Evolutionary conservation across 1,139 yeast species (phyloP).

Genomic region (Blastobotrys raffinosifermentans): DNA sequence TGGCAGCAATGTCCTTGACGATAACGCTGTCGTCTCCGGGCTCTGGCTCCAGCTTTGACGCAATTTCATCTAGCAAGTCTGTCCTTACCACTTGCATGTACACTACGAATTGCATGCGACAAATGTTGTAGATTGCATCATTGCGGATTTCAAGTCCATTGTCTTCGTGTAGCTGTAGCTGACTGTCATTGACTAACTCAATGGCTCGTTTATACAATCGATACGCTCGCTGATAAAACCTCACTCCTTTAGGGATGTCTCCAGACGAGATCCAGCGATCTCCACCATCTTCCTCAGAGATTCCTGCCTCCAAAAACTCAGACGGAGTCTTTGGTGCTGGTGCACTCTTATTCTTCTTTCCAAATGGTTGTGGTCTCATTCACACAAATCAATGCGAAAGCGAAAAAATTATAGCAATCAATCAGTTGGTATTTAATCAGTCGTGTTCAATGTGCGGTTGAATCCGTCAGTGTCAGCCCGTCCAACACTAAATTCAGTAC

Average conservation of each 20-base stretch:
- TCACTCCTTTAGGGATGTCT: constrained; percentile 27
- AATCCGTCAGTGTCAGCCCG: too few relatives aligned
- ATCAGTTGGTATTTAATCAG: too few relatives aligned
- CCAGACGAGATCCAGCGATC: constrained; percentile 30
- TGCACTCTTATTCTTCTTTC: constrained; percentile 9
- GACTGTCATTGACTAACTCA: constrained; percentile 9
- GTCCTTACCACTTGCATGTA: constrained; percentile 22
- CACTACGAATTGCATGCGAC: constrained; percentile 26
- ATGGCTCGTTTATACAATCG: constrained; percentile 18
- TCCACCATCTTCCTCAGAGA: constrained; percentile 27
- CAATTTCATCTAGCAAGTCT: constrained; percentile 16
- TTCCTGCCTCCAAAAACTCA: constrained; percentile 25
- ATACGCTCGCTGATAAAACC: constrained; percentile 27
- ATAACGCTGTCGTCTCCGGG: constrained; percentile 12
- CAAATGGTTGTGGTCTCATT: too few relatives aligned
- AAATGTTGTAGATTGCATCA: constrained; percentile 27
- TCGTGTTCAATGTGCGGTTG: too few relatives aligned
- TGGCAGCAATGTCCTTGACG: constrained; percentile 10
- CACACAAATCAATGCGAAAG: too few relatives aligned
- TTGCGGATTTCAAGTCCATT: constrained; percentile 9
- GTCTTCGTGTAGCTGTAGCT: background rate
- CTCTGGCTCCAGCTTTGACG: constrained; percentile 10
- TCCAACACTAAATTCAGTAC: too few relatives aligned
- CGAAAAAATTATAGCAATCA: too few relatives aligned
- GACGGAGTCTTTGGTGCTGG: constrained; percentile 16